Conservation (phyloP, 805 yeast genomes). For the Wickerhamomyces bisporus region DNA sequence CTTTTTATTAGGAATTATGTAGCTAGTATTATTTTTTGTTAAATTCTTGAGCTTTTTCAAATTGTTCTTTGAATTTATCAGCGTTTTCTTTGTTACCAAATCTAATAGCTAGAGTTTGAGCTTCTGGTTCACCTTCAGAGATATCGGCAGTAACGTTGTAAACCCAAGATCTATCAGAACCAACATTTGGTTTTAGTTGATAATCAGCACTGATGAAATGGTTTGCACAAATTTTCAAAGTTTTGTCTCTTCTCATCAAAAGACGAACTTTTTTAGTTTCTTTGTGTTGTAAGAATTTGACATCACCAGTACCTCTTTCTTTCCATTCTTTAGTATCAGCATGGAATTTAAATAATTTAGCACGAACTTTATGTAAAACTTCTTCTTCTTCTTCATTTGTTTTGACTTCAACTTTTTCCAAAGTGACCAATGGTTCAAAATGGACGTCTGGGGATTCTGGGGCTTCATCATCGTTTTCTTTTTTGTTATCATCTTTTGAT, state of each 20-base stretch:
- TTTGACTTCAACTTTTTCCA: slow-evolving; percentile 94
- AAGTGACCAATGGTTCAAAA: slow-evolving; percentile 92
- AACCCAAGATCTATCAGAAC: slow-evolving; percentile 98
- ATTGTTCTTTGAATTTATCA: slow-evolving; percentile 88
- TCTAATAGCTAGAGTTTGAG: slow-evolving; percentile 93
- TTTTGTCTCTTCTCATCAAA: slow-evolving; percentile 98
- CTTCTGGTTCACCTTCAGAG: slow-evolving; percentile 94
- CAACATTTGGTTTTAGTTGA: slow-evolving; percentile 85
- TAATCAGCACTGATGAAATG: slow-evolving; percentile 83
- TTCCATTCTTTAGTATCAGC: slow-evolving; percentile 91
- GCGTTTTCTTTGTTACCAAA: slow-evolving; percentile 91
- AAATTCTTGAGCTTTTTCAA: slow-evolving; percentile 72
- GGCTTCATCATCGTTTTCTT: slow-evolving; percentile 31
- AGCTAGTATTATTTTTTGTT: slow-evolving; percentile 39
- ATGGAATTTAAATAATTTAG: slow-evolving; percentile 89
- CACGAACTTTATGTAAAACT: slow-evolving; percentile 78
- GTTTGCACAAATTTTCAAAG: slow-evolving; percentile 96
- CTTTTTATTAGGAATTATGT: too few species aligned
- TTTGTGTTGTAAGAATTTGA: slow-evolving; percentile 90
- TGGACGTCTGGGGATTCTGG: slow-evolving; percentile 56
- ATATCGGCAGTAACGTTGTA: slow-evolving; percentile 91
- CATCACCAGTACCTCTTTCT: slow-evolving; percentile 99
- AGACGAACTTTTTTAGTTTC: slow-evolving; percentile 76
- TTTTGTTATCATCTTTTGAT: slow-evolving; percentile 22
- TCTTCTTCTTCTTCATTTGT: slow-evolving; percentile 93